Evolutionary conservation across 257 asterid genomes (phyloP).

Genomic region (Handroanthus guayacan): DNA sequence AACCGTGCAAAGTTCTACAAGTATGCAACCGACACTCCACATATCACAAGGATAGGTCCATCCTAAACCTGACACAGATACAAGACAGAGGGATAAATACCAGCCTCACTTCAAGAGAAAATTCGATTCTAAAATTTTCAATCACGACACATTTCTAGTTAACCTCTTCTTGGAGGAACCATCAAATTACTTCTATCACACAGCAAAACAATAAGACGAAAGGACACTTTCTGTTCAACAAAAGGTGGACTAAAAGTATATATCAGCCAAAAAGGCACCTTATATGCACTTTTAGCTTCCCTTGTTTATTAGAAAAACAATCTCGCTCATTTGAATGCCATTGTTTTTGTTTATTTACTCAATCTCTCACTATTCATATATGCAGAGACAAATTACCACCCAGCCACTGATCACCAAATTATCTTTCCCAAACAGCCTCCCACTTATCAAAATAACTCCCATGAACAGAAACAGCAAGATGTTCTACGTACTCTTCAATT

Average conservation of each 20-base stretch:
- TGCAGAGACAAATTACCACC: background rate
- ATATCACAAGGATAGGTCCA: slow-evolving; percentile 66
- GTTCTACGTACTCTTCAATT: too few relatives aligned
- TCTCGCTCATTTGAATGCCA: background rate
- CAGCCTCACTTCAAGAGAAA: background rate
- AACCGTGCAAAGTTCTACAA: slow-evolving; percentile 63
- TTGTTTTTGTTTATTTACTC: background rate
- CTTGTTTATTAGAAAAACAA: background rate
- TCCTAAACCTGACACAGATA: slow-evolving; percentile 55
- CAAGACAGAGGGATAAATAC: slow-evolving; percentile 2
- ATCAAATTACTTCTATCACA: background rate
- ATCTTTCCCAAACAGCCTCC: background rate
- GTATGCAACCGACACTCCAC: slow-evolving; percentile 66
- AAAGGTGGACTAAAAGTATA: background rate
- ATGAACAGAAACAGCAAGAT: too few relatives aligned
- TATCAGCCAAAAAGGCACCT: slow-evolving; percentile 1
- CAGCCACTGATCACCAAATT: background rate
- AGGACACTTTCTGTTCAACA: background rate
- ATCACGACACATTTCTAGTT: slow-evolving; percentile 6
- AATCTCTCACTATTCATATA: slow-evolving; percentile 1
- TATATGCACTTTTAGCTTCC: background rate
- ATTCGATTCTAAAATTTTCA: background rate
- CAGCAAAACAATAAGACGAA: background rate
- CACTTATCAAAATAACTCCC: too few relatives aligned
- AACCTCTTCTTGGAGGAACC: background rate